phyloP scores from a whole-genome alignment of 78 protist genomes.

The Cavenderia fasciculata region DNA sequence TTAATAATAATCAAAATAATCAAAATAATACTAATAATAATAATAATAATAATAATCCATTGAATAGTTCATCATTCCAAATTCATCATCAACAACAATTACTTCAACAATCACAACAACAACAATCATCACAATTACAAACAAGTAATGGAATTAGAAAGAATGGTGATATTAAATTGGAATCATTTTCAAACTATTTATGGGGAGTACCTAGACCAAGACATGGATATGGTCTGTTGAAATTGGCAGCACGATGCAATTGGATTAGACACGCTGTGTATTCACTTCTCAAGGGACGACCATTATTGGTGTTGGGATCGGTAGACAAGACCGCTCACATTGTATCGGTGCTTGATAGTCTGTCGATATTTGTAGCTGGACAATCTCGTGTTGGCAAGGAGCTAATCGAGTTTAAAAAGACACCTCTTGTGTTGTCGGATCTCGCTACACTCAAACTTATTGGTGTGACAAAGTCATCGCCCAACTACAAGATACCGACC shows the following conservation, averaged over 20 bases:
- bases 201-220: constrained; percentile 24
- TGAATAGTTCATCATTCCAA: not conserved
- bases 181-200: constrained; percentile 60
- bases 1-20: constrained; percentile 5
- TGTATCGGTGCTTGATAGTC: constrained; percentile 24
- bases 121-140: not conserved
- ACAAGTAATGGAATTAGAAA: not conserved
- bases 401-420: constrained; percentile 13
- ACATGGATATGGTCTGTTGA: constrained; percentile 40
- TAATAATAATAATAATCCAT: not conserved
- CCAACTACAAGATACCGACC: not conserved
- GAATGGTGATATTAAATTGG: constrained; percentile 18
- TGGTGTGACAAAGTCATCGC: constrained; percentile 63
- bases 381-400: not conserved
- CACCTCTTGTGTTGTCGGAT: constrained; percentile 15
- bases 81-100: not conserved
- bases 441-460: constrained; percentile 43
- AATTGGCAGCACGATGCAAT: not conserved
- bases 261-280: constrained; percentile 69
- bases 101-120: not conserved
- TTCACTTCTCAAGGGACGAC: constrained; percentile 77
- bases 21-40: not conserved
- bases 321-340: constrained; percentile 41
- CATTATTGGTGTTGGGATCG: constrained; percentile 65
- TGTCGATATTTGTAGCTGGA: constrained; percentile 63